These are phyloP conservation scores for Colletotrichum tropicale DNA, from an alignment of 2,329 filamentous ascomycete species.

Conservation along the genomic window DNA sequence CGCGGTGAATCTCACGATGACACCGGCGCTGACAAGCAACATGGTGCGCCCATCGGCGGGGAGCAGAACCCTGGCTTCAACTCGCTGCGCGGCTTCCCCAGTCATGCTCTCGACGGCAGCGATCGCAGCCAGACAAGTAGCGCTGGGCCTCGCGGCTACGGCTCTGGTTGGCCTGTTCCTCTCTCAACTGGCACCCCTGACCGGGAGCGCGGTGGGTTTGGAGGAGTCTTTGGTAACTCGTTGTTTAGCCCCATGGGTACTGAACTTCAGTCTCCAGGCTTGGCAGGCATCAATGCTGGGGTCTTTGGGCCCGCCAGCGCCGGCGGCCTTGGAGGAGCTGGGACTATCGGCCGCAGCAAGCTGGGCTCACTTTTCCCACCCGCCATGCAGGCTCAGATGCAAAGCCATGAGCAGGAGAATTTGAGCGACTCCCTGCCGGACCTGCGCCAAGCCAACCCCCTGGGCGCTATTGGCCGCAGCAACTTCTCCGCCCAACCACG, in stretches of 20 bases:
- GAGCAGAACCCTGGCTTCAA: constrained; percentile 58
- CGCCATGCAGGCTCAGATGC: constrained; percentile 92
- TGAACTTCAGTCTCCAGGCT: constrained; percentile 77
- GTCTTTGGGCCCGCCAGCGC: constrained; percentile 71
- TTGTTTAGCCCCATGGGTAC: constrained; percentile 74
- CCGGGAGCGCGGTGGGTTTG: constrained; percentile 62
- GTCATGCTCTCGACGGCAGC: constrained; percentile 68
- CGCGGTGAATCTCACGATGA: constrained; percentile 68
- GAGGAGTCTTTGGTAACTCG: constrained; percentile 74
- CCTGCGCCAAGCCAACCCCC: constrained; percentile 63
- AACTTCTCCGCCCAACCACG: constrained; percentile 58
- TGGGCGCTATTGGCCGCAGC: constrained; percentile 71
- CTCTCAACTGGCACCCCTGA: constrained; percentile 71
- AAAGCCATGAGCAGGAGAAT: constrained; percentile 68
- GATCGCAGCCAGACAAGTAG: constrained; percentile 95
- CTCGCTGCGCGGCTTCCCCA: constrained; percentile 55
- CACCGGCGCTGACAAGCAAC: constrained; percentile 50
- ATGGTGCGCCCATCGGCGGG: constrained; percentile 55
- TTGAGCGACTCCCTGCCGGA: constrained; percentile 63
- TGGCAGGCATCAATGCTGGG: constrained; percentile 65
- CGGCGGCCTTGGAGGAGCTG: constrained; percentile 59
- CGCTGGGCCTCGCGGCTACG: constrained; percentile 77
- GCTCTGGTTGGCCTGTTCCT: constrained; percentile 65
- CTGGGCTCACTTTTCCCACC: constrained; percentile 86
- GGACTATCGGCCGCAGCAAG: constrained; percentile 80